phyloP scores from a whole-genome alignment of 2,329 filamentous ascomycete genomes.

The Aureobasidium melanogenum region DNA sequence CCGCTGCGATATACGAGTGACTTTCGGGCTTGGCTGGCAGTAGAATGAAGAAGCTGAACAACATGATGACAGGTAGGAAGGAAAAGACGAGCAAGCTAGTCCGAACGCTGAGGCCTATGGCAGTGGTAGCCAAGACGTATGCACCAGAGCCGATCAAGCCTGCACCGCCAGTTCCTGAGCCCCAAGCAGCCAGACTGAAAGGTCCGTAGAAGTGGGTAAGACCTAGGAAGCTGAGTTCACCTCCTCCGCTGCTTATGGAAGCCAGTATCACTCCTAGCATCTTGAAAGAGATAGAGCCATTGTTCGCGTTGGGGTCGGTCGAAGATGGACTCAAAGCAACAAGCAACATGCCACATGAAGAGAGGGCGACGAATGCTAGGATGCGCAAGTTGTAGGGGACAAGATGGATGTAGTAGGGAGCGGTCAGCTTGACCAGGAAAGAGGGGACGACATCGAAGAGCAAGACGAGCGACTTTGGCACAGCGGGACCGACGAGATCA shows the following conservation, averaged over 20 bases:
- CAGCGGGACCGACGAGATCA: conserved; percentile 76
- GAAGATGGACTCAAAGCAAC: conserved; percentile 64
- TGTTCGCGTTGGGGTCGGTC: conserved; percentile 27
- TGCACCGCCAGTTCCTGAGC: conserved; percentile 82
- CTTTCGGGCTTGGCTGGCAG: conserved; percentile 52
- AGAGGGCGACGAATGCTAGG: conserved; percentile 63
- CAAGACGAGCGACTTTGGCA: conserved; percentile 87
- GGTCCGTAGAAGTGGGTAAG: conserved; percentile 90
- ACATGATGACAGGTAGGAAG: conserved; percentile 71
- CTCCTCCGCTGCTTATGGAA: conserved; percentile 74
- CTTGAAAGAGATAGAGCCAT: conserved; percentile 54
- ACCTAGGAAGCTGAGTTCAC: conserved; percentile 84
- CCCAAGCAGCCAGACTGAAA: conserved; percentile 82
- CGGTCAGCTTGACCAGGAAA: conserved; percentile 77
- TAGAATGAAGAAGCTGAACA: conserved; percentile 75
- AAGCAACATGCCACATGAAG: conserved; percentile 78
- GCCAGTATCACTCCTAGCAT: conserved; percentile 77
- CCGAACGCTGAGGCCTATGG: conserved; percentile 64
- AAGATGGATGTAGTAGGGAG: conserved; percentile 87
- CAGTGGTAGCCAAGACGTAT: conserved; percentile 79
- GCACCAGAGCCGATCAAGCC: conserved; percentile 79
- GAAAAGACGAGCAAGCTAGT: conserved; percentile 69
- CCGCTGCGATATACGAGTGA: conserved; percentile 42
- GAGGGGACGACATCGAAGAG: conserved; percentile 88
- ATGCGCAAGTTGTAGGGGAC: conserved; percentile 74